These are phyloP conservation scores for Flaveria linearis DNA, from an alignment of 129 eudicot species.

Conservation along the genomic window DNA sequence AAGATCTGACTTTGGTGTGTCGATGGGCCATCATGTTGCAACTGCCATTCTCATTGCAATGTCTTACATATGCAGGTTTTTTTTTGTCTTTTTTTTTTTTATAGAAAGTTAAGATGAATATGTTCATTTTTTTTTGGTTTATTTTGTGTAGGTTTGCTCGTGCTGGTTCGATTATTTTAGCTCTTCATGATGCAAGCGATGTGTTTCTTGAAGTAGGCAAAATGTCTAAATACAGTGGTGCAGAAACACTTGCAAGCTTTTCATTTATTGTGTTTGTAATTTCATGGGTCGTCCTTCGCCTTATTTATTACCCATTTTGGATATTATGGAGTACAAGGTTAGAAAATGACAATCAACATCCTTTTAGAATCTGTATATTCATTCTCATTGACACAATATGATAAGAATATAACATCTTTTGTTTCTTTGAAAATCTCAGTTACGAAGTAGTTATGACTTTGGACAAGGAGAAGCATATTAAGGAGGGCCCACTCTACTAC, in stretches of 20 bases:
- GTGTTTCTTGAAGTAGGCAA: constrained; percentile 92
- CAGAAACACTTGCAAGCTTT: constrained; percentile 82
- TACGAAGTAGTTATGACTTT: constrained; percentile 68
- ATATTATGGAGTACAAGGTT: constrained; percentile 97
- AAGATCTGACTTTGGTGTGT: constrained; percentile 93
- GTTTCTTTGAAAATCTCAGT: constrained; percentile 38
- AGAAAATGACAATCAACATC: constrained; percentile 4
- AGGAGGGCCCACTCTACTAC: constrained; percentile 79
- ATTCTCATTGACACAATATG: neutral
- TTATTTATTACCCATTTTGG: constrained; percentile 90
- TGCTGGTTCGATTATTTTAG: constrained; percentile 84
- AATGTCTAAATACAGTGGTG: constrained; percentile 92
- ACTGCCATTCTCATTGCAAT: constrained; percentile 70
- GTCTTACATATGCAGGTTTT: constrained; percentile 75
- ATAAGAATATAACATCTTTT: neutral
- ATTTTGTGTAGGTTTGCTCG: constrained; percentile 74
- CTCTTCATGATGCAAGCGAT: constrained; percentile 97
- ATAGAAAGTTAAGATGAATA: neutral
- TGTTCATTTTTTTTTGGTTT: neutral
- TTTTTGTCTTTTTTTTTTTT: neutral
- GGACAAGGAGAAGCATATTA: constrained; percentile 76
- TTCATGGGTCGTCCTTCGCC: constrained; percentile 95
- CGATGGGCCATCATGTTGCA: constrained; percentile 97
- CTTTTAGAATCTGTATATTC: neutral
- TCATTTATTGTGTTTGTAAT: constrained; percentile 75